Evolutionary conservation across 2,329 filamentous ascomycete species (phyloP), one percentile per base, ranked within the genome.

Genomic region (Didymosphaeria variabile): DNA sequence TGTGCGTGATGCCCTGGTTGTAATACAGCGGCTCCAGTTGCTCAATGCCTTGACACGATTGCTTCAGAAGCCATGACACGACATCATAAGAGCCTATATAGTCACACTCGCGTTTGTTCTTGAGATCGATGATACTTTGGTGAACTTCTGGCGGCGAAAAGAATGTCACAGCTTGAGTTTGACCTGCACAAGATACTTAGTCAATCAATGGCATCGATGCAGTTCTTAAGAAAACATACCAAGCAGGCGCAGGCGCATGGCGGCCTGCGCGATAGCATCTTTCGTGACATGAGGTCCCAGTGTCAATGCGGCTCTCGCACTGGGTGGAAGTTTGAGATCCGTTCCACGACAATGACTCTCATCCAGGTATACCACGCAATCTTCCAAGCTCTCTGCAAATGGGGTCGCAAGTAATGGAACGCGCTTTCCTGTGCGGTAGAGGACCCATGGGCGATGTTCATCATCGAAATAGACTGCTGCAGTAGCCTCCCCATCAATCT

Each of bases 211-310:
- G 17, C 4, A 36, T 13, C 9, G 12, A 36, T 36, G 17, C 38
- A 19, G 23, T 10, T 51, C 19, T 34, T 36, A 12, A 6, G 12
- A 7, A 5, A 51, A 29, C 40, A 21, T 55, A 46, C 53, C 83
- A 0, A 91, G 77, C 49, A 90, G 85, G 1, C 89, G 81, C 0
- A 91, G 73, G 60, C 89, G 79, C 88, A 91, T 91, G 0, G 88
- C 87, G 56, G 88, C 88, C 86, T 90, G 87, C 0, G 88, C 86
- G 0, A 85, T 83, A 9, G 86, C 81, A 58, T 90, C 88, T 60
- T 90, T 90, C 0, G 85, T 88, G 56, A 87, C 83, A 1, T 83
- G 81, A 0, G 86, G 77, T 0, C 84, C 85, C 0, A 90, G 73
- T 0, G 87, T 90, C 1, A 90, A 66, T 0, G 86, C 87, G 0